Evolutionary conservation across 768 basidiomycete genomes (phyloP).

Genomic region (Auricularia sp.): DNA sequence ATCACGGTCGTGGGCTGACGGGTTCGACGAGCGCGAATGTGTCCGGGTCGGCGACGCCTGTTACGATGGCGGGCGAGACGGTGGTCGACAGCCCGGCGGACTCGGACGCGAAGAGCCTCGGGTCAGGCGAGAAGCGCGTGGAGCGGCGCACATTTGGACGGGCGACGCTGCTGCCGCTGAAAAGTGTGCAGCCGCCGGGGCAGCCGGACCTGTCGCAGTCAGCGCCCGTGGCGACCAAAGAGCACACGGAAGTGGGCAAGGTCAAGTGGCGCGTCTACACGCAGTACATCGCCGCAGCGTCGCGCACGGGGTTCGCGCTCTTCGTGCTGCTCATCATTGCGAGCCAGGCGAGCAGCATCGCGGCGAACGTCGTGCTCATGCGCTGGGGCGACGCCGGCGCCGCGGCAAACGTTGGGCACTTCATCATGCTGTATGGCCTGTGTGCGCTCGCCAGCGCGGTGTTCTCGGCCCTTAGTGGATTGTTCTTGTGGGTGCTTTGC

Average conservation of each 20-base stretch:
- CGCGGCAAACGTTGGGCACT: constrained; percentile 47
- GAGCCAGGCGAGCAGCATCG: constrained; percentile 51
- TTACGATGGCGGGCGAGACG: constrained; percentile 7
- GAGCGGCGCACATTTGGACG: not conserved
- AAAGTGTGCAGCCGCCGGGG: not conserved
- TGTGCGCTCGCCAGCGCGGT: constrained; percentile 52
- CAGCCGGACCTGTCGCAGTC: not conserved
- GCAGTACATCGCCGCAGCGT: constrained; percentile 72
- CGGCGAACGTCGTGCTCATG: constrained; percentile 58
- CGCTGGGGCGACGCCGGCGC: constrained; percentile 65
- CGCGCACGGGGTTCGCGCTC: constrained; percentile 52
- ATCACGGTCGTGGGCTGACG: constrained; percentile 34
- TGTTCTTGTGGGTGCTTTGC: constrained; percentile 71
- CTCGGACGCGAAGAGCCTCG: not conserved
- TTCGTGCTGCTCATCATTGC: constrained; percentile 46
- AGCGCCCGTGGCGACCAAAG: constrained; percentile 31
- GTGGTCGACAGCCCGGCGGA: not conserved
- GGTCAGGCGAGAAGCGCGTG: constrained; percentile 18
- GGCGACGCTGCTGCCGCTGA: not conserved
- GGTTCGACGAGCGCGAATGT: constrained; percentile 23
- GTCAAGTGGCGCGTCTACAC: constrained; percentile 72
- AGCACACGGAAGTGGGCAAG: constrained; percentile 70
- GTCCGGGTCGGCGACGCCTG: constrained; percentile 49
- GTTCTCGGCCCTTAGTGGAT: constrained; percentile 42
- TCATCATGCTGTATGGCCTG: constrained; percentile 55